phyloP scores from a whole-genome alignment of 1,139 yeast species.

The Sugiyamaella novakii region DNA sequence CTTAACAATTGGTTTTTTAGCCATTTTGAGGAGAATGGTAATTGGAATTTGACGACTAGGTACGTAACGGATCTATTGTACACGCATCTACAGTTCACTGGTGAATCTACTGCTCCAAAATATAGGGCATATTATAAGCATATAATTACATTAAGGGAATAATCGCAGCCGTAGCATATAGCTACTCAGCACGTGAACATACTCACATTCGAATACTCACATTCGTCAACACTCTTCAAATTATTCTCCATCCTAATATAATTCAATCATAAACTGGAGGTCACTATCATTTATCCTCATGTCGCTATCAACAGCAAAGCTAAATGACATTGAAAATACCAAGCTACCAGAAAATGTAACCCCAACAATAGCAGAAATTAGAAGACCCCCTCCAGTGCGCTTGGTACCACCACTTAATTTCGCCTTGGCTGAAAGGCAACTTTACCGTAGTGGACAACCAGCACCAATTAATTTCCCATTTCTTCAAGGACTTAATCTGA shows the following conservation, averaged over 20 bases:
- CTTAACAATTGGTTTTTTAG: conserved; percentile 18
- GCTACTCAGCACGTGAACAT: conserved; percentile 1
- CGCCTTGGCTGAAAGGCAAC: conserved; percentile 85
- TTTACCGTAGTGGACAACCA: conserved; percentile 95
- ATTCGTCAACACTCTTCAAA: too few relatives aligned
- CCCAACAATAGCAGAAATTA: conserved; percentile 17
- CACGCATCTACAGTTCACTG: not conserved
- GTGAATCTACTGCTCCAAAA: too few relatives aligned
- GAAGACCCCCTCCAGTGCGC: conserved; percentile 44
- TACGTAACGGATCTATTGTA: not conserved
- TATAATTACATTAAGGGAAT: too few relatives aligned
- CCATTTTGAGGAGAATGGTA: conserved; percentile 16
- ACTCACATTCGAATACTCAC: not conserved
- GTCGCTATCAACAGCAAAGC: not conserved
- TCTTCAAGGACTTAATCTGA: conserved; percentile 68
- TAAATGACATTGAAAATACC: not conserved
- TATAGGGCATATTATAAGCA: too few relatives aligned
- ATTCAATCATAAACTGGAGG: too few relatives aligned
- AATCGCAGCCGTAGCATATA: too few relatives aligned
- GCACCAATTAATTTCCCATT: conserved; percentile 90
- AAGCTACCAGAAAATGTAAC: too few relatives aligned
- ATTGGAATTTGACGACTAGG: not conserved
- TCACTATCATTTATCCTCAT: too few relatives aligned
- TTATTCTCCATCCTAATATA: too few relatives aligned
- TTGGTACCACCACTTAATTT: conserved; percentile 93